A percentile compares a stretch with the other conserved stretches of the same genome.
These are phyloP conservation scores for Calonectria leucothoes DNA, from an alignment of 2,329 filamentous ascomycete genomes.

Conservation along the genomic window DNA sequence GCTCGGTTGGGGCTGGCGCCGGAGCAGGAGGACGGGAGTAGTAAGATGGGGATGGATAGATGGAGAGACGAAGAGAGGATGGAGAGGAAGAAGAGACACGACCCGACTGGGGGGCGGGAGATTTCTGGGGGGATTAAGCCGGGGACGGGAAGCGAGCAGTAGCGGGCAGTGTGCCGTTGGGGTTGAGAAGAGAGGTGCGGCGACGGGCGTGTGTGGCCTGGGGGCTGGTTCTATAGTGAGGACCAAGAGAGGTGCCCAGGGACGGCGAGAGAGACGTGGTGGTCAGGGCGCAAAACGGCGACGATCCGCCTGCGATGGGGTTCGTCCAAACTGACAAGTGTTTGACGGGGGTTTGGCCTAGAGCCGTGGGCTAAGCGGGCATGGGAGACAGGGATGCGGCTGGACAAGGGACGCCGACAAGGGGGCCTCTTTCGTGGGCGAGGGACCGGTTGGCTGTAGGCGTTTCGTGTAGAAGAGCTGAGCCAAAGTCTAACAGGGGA, in stretches of 20 bases:
- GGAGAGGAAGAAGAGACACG: neutral
- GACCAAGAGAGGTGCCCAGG: neutral
- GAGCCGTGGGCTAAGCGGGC: neutral
- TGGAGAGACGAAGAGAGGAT: neutral
- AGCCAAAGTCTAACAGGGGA: neutral
- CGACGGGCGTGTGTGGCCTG: too few relatives aligned
- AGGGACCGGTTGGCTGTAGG: neutral
- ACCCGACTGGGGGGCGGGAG: neutral
- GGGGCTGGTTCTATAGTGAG: neutral
- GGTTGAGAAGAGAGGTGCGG: neutral
- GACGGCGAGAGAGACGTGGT: neutral
- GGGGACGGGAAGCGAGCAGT: conserved; percentile 10
- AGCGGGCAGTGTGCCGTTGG: neutral
- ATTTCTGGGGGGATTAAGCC: conserved; percentile 24
- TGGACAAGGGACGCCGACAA: neutral
- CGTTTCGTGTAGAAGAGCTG: neutral
- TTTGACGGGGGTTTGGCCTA: conserved; percentile 7
- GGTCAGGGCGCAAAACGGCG: conserved; percentile 27
- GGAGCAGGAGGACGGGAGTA: conserved; percentile 3
- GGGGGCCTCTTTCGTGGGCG: neutral
- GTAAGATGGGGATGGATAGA: conserved; percentile 1
- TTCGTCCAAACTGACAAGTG: conserved; percentile 2
- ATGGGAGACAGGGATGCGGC: neutral
- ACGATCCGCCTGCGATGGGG: conserved; percentile 16
- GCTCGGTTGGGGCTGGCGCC: conserved; percentile 8